These are phyloP conservation scores for Sarocladiaceae sp. DNA, from an alignment of 2,329 filamentous ascomycete species.

Conservation along the genomic window DNA sequence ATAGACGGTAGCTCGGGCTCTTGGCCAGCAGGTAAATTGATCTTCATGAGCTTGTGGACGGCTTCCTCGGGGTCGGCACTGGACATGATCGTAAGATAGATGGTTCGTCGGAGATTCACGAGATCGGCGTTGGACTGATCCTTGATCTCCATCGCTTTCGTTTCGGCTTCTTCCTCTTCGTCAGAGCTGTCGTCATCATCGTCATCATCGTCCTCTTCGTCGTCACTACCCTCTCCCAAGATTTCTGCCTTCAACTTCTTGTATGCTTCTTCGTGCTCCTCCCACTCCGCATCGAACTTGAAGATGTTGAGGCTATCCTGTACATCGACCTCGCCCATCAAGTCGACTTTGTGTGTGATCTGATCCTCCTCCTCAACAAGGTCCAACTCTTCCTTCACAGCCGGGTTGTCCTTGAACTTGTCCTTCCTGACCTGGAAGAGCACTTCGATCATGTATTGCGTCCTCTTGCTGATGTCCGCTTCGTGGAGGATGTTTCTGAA, in stretches of 20 bases:
- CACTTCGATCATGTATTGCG: constrained; percentile 99
- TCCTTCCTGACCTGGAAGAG: constrained; percentile 96
- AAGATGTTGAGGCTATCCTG: constrained; percentile 92
- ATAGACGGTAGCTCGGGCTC: constrained; percentile 92
- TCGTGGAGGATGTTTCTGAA: constrained; percentile 95
- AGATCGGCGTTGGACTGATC: constrained; percentile 96
- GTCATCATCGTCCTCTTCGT: constrained; percentile 57
- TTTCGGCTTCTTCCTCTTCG: constrained; percentile 68
- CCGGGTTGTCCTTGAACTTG: constrained; percentile 91
- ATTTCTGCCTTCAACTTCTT: constrained; percentile 90
- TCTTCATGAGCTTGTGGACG: constrained; percentile 93
- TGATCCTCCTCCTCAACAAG: constrained; percentile 97
- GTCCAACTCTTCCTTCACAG: constrained; percentile 88
- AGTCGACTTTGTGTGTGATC: constrained; percentile 79
- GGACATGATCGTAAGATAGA: constrained; percentile 97
- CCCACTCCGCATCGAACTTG: constrained; percentile 87
- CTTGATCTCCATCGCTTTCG: constrained; percentile 89
- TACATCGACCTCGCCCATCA: constrained; percentile 80
- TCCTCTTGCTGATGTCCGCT: constrained; percentile 92
- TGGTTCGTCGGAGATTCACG: constrained; percentile 87
- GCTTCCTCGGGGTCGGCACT: constrained; percentile 95
- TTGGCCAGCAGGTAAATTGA: constrained; percentile 80
- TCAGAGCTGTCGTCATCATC: constrained; percentile 65
- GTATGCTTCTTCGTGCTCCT: constrained; percentile 87
- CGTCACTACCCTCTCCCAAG: constrained; percentile 84